Evolutionary conservation across 176 grass and related monocot genomes (phyloP), one percentile per base, ranked within the genome.

Genomic region (Pharus latifolius): DNA sequence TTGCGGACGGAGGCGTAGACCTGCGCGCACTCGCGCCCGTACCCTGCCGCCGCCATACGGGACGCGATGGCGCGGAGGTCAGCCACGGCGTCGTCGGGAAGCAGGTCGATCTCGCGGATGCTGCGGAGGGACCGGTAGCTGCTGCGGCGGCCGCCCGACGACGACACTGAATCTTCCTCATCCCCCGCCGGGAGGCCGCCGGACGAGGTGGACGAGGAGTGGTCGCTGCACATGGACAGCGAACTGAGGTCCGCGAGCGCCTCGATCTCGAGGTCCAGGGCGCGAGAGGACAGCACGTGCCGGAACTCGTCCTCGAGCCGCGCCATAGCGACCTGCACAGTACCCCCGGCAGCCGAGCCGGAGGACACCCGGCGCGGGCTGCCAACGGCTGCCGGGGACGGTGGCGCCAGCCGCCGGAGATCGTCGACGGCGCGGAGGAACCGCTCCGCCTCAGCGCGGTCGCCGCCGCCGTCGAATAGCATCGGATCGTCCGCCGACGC

Each of bases 41-140:
- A 98, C 0, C 95, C 90, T 11, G 86, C 81, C 17, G 81, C 77
- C 13, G 86, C 74, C 95, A 97, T 97, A 56, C 83, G 80, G 38
- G 73, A 88, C 1, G 89, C 86, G 47, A 97, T 90, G 55, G 75
- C 74, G 53, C 89, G 73, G 42, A 97, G 81, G 75, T 97, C 93
- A 0, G 85, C 69, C 40, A 97, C 79, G 53, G 90, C 95, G 18
- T 98, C 90, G 26, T 80, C 70, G 12, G 95, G 95, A 7, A 98
- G 72, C 59, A 98, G 89, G 65, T 98, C 95, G 70, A 98, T 88
- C 79, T 98, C 89, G 43, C 86, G 84, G 53, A 98, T 88, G 79
- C 94, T 97, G 16, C 63, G 81, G 28, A 77, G 71, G 45, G 86
- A 93, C 60, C 77, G 80, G 78, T 82, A 90, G 74, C 49, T 90